A percentile compares a stretch with the other conserved stretches of the same genome.
phyloP scores from a whole-genome alignment of 1,284 basidiomycete genomes.

The Xerocomus nothofagi region DNA sequence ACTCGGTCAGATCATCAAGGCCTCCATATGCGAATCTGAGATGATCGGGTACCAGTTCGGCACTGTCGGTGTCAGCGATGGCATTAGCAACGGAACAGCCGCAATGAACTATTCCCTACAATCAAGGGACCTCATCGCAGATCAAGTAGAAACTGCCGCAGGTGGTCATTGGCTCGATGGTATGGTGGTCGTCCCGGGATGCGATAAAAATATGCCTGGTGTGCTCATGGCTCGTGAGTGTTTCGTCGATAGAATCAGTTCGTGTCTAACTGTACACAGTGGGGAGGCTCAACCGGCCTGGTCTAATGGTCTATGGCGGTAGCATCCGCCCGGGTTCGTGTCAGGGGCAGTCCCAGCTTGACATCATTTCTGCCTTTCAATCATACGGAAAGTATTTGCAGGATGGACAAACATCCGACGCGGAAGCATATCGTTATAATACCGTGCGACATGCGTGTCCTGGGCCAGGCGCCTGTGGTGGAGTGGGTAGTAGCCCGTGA shows the following conservation, averaged over 20 bases:
- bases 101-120: slow-evolving; percentile 96
- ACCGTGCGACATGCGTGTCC: slow-evolving; percentile 92
- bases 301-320: slow-evolving; percentile 96
- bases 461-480: slow-evolving; percentile 94
- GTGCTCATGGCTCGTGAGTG: slow-evolving; percentile 88
- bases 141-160: slow-evolving; percentile 94
- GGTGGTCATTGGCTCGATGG: slow-evolving; percentile 98
- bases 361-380: slow-evolving; percentile 95
- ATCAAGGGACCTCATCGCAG: slow-evolving; percentile 95
- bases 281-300: slow-evolving; percentile 90
- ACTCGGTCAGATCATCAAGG: slow-evolving; percentile 86
- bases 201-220: slow-evolving; percentile 98
- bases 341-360: slow-evolving; percentile 75
- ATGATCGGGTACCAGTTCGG: slow-evolving; percentile 97
- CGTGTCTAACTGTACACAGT: slow-evolving; percentile 49
- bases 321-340: slow-evolving; percentile 91
- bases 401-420: slow-evolving; percentile 80
- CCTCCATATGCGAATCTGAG: slow-evolving; percentile 70
- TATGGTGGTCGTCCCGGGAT: slow-evolving; percentile 94
- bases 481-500: slow-evolving; percentile 53
- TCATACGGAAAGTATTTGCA: slow-evolving; percentile 91
- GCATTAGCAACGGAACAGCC: slow-evolving; percentile 94
- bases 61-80: slow-evolving; percentile 95
- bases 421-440: slow-evolving; percentile 80
- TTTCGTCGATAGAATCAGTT: slow-evolving; percentile 9